Base-by-base conservation (phyloP, 2,329 filamentous ascomycete species). In the Trichoderma guizhouense region DNA sequence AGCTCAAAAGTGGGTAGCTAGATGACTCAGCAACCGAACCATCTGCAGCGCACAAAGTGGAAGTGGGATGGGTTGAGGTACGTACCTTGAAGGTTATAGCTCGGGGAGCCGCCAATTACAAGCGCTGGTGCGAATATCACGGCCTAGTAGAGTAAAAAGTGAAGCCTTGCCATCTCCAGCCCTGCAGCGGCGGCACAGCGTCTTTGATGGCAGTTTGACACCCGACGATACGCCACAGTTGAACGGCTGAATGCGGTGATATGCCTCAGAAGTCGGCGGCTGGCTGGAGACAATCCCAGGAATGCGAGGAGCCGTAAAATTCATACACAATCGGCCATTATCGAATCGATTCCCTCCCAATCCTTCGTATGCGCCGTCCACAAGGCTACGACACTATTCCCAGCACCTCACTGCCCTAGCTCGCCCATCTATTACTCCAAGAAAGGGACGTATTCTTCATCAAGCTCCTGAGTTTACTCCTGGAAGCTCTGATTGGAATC, bases 1-100 rank as follows among this genome's bases (percentile, higher is more conserved):
- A 77, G 77, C 77, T 75, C 76, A 74, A 74, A 77, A 77, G 73
- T 68, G 58, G 60, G 72, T 55, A 67, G 34, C 9, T 61, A 53
- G 73, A 80, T 82, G 80, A 82, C 78, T 82, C 80, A 82, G 80
- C 81, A 76, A 71, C 72, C 73, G 75, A 18, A 12, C 34, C 34
- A 61, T 66, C 26, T 28, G 28, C 28, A 15, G 14, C 67, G 28
- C 67, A 62, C 39, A 69, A 69, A 39, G 57, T 57, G 53, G 34
- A 26, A 60, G 60, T 43, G 26, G 47, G 51, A 26, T 30, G 32
- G 28, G 28, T 5, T 14, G 43, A 43, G 39, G 39, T 43, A 43
- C 39, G 36, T 63, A 63, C 60, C 34, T 36, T 24, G 3, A 43
- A 43, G 39, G 39, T 26, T 51, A 24, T 8, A 67, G 51, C 64